Evolutionary conservation across 1,284 basidiomycete genomes (phyloP).

Genomic region (Grifola frondosa): DNA sequence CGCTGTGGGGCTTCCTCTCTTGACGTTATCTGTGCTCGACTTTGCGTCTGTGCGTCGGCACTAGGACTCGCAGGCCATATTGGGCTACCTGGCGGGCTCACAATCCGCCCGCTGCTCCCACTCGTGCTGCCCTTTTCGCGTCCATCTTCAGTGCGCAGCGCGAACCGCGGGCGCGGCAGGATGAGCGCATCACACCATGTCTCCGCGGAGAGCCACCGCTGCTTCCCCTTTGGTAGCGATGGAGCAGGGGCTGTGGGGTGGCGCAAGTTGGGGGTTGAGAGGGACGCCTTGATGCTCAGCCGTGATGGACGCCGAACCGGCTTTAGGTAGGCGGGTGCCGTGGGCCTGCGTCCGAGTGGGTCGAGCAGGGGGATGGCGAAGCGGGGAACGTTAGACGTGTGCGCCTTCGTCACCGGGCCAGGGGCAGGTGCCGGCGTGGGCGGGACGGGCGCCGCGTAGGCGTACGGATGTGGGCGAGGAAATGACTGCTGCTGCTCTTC

Average conservation of each 20-base stretch:
- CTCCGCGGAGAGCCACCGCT: slow-evolving; percentile 69
- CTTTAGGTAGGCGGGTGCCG: slow-evolving; percentile 25
- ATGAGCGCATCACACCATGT: slow-evolving; percentile 78
- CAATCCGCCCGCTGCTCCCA: slow-evolving; percentile 37
- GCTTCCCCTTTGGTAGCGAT: slow-evolving; percentile 41
- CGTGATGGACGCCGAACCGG: slow-evolving; percentile 17
- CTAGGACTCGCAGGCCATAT: slow-evolving; percentile 28
- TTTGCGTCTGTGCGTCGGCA: slow-evolving; percentile 6
- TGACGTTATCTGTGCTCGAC: slow-evolving; percentile 3
- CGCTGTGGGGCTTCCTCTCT: neutral
- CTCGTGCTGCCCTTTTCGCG: slow-evolving; percentile 19
- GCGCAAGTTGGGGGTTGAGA: slow-evolving; percentile 64
- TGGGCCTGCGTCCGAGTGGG: slow-evolving; percentile 17
- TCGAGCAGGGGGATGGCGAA: slow-evolving; percentile 22
- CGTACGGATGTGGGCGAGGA: slow-evolving; percentile 48
- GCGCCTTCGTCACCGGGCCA: slow-evolving; percentile 22
- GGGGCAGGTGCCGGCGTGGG: slow-evolving; percentile 13
- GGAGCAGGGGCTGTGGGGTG: slow-evolving; percentile 14
- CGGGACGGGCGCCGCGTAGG: slow-evolving; percentile 39
- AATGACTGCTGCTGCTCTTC: slow-evolving; percentile 14
- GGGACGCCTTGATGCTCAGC: slow-evolving; percentile 45
- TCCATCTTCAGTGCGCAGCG: slow-evolving; percentile 38
- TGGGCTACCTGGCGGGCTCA: slow-evolving; percentile 53
- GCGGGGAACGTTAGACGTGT: slow-evolving; percentile 7
- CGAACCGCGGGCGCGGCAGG: slow-evolving; percentile 70